A percentile compares a stretch with the other conserved stretches of the same genome.
Evolutionary conservation across 768 basidiomycete species (phyloP).

Genomic region (Russula vinacea): DNA sequence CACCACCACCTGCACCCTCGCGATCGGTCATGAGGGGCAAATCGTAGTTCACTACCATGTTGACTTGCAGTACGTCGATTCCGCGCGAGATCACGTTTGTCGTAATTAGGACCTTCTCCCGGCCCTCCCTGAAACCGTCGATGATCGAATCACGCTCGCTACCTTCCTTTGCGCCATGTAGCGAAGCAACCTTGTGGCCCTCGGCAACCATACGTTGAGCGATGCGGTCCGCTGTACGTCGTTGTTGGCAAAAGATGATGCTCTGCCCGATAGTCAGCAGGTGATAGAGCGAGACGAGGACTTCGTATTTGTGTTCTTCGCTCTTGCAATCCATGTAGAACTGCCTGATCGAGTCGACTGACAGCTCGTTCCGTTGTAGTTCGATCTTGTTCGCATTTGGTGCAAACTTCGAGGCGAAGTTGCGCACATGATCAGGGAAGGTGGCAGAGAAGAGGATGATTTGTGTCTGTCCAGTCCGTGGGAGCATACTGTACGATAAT

Average conservation of each 20-base stretch:
- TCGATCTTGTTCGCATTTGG: constrained; percentile 96
- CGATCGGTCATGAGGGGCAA: constrained; percentile 83
- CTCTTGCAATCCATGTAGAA: constrained; percentile 96
- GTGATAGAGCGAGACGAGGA: constrained; percentile 84
- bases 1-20: constrained; percentile 39
- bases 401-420: constrained; percentile 90
- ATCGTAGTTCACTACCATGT: constrained; percentile 99
- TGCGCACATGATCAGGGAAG: constrained; percentile 89
- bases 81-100: constrained; percentile 98
- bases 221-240: constrained; percentile 90
- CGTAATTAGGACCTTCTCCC: constrained; percentile 95
- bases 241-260: constrained; percentile 97
- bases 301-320: constrained; percentile 93
- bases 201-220: constrained; percentile 86
- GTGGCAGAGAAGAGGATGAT: constrained; percentile 98
- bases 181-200: constrained; percentile 93
- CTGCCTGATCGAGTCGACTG: constrained; percentile 90
- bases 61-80: constrained; percentile 98
- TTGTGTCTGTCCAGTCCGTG: constrained; percentile 55
- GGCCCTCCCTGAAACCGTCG: constrained; percentile 93
- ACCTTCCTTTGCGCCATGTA: constrained; percentile 93
- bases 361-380: constrained; percentile 88
- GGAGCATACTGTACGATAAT: constrained; percentile 49
- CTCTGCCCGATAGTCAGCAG: constrained; percentile 94
- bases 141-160: constrained; percentile 87